Base-by-base conservation (phyloP, 768 basidiomycete genomes). In the Mycena latifolia region DNA sequence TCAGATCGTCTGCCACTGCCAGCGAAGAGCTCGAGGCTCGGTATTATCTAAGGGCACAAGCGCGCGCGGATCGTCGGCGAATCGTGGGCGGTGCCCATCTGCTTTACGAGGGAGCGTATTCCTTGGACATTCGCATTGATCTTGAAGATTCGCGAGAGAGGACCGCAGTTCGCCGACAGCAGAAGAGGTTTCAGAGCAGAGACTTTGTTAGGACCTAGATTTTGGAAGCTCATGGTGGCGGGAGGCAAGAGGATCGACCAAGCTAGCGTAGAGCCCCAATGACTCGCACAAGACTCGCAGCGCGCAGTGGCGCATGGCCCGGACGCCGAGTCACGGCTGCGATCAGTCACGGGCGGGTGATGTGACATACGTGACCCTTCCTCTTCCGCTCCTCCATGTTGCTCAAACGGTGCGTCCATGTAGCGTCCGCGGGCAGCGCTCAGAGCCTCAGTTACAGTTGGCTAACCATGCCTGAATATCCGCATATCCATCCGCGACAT, bases 221-320 rank as follows among this genome's bases (percentile, higher is more conserved):
- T 46, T 14, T 58, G 56, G 24, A 58, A 58, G 46, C 56, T 58
- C n/a, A n/a, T n/a, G n/a, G n/a, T n/a, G n/a, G n/a, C n/a, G n/a
- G n/a, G n/a, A n/a, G n/a, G n/a, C n/a, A n/a, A n/a, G n/a, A n/a
- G n/a, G n/a, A n/a, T n/a, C n/a, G n/a, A n/a, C n/a, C n/a, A n/a
- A n/a, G n/a, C n/a, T n/a, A n/a, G n/a, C n/a, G n/a, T n/a, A n/a
- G n/a, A n/a, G n/a, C n/a, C n/a, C n/a, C n/a, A n/a, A 43, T 14
- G 37, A 39, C 37, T 18, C 7, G 37, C 20, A n/a, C 7, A n/a
- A n/a, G n/a, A 43, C 41, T 37, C 8, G 41, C 41, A 43, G 41
- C 9, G 6, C 20, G 41, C 20, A 43, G 41, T 15, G n/a, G n/a
- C n/a, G n/a, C n/a, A n/a, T n/a, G n/a, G n/a, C n/a, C n/a, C n/a